Percentiles rank a stretch among this genome's conserved stretches.
Conservation (phyloP, 2,329 filamentous ascomycete species). For the Falciphora oryzae region DNA sequence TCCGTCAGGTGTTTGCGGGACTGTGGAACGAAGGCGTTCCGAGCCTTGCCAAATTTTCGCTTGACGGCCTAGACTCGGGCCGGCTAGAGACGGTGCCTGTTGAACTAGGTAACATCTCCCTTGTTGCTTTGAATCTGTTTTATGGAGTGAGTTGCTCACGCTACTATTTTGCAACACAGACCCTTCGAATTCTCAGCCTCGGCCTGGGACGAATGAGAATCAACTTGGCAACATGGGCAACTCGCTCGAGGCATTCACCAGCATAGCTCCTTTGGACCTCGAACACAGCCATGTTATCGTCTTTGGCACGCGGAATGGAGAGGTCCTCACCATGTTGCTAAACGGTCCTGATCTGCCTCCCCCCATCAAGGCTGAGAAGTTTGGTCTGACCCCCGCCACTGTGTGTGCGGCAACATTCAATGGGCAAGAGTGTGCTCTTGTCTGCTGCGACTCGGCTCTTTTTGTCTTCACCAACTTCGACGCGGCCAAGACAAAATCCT, state of each 20-base stretch:
- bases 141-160: not conserved
- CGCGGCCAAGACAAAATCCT: slow-evolving; percentile 19
- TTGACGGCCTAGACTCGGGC: slow-evolving; percentile 10
- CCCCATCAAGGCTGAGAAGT: slow-evolving; percentile 20
- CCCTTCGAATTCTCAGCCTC: not conserved
- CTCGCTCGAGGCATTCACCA: slow-evolving; percentile 38
- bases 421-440: slow-evolving; percentile 29
- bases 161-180: not conserved
- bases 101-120: slow-evolving; percentile 18
- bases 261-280: slow-evolving; percentile 26
- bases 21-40: slow-evolving; percentile 27
- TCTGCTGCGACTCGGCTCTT: slow-evolving; percentile 43
- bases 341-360: slow-evolving; percentile 17
- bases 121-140: not conserved
- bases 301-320: slow-evolving; percentile 47
- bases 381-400: slow-evolving; percentile 20
- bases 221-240: slow-evolving; percentile 1
- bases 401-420: slow-evolving; percentile 15
- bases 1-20: slow-evolving; percentile 28
- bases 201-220: slow-evolving; percentile 2
- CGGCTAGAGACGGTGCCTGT: slow-evolving; percentile 16
- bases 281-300: slow-evolving; percentile 26
- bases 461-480: slow-evolving; percentile 36
- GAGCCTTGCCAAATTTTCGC: slow-evolving; percentile 26
- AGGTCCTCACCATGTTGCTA: slow-evolving; percentile 36